These are phyloP conservation scores for Wilcoxina mikolae DNA, from an alignment of 495 filamentous ascomycete species.

Conservation along the genomic window DNA sequence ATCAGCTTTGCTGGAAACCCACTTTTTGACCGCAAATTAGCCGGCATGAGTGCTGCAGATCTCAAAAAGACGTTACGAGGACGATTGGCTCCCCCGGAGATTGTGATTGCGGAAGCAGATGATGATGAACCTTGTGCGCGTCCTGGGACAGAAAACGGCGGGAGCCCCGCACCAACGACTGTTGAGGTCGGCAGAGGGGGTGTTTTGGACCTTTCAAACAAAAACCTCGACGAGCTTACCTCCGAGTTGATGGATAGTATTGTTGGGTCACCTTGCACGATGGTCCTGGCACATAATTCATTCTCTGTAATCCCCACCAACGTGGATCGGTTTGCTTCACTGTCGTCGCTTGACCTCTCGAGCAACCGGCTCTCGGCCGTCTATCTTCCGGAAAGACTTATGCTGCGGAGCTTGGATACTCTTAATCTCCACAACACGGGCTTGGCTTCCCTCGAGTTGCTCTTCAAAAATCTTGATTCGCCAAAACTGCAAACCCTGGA, in stretches of 20 bases:
- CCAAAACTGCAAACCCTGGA: constrained; percentile 61
- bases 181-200: constrained; percentile 38
- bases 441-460: constrained; percentile 47
- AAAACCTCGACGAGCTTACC: constrained; percentile 40
- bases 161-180: constrained; percentile 45
- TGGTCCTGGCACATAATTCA: constrained; percentile 63
- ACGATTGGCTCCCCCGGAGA: constrained; percentile 46
- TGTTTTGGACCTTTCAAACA: constrained; percentile 56
- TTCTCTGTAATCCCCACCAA: constrained; percentile 54
- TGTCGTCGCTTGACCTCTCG: constrained; percentile 64
- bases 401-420: constrained; percentile 56
- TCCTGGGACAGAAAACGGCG: constrained; percentile 75
- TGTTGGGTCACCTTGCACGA: constrained; percentile 33
- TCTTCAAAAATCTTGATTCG: constrained; percentile 49
- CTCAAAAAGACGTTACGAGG: constrained; percentile 61
- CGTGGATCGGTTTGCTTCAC: constrained; percentile 48
- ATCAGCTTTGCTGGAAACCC: constrained; percentile 75
- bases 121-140: constrained; percentile 50
- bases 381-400: constrained; percentile 46
- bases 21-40: constrained; percentile 67
- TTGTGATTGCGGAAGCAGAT: constrained; percentile 77
- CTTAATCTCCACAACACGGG: constrained; percentile 58
- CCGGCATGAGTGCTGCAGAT: constrained; percentile 63
- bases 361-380: constrained; percentile 57
- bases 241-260: constrained; percentile 36